Base-by-base conservation (phyloP, 208 protist genomes). In the Trypanosoma lewisi region DNA sequence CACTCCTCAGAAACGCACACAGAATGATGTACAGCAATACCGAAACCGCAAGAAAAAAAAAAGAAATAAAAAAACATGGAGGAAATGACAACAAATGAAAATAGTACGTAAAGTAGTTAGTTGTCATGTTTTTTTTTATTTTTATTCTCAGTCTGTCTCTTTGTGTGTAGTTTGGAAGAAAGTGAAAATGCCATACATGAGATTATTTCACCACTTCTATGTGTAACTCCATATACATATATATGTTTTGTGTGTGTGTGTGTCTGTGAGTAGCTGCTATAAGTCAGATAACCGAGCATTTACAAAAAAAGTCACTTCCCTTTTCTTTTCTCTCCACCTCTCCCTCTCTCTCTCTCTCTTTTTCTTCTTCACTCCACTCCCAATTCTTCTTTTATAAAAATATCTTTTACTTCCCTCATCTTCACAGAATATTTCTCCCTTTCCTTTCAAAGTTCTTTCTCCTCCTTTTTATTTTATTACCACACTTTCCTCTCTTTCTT, bases 201-300 rank as follows among this genome's bases (percentile, higher is more conserved):
- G n/a, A 51, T 19, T 23, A 27, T 51, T 23, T n/a, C 11, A 6
- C 9, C 19, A 55, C 19, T 16, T 37, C 23, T 55, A 36, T 55
- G 33, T 37, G n/a, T 55, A 55, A 23, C 23, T 36, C 23, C 33
- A 55, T 55, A 55, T 55, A 55, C 33, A 55, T 55, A 55, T 34
- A 55, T 55, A 55, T 34, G 33, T 55, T 14, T 4, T 54, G 30
- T 54, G 30, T 5, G 6, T 54, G 5, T 39, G 30, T 54, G 14
- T 54, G 16, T 59, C 4, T 45, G 19, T 11, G 21, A 30, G 25
- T 50, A 28, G 4, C 7, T 41, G 36, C 36, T n/a, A n/a, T n/a
- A n/a, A n/a, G n/a, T n/a, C n/a, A n/a, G n/a, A n/a, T n/a, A n/a
- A n/a, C n/a, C n/a, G 14, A 14, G 9, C 14, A 41, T 14, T 41